Evolutionary conservation across 495 filamentous ascomycete species (phyloP), one percentile per base, ranked within the genome.

Genomic region (Penicillium argentinense): DNA sequence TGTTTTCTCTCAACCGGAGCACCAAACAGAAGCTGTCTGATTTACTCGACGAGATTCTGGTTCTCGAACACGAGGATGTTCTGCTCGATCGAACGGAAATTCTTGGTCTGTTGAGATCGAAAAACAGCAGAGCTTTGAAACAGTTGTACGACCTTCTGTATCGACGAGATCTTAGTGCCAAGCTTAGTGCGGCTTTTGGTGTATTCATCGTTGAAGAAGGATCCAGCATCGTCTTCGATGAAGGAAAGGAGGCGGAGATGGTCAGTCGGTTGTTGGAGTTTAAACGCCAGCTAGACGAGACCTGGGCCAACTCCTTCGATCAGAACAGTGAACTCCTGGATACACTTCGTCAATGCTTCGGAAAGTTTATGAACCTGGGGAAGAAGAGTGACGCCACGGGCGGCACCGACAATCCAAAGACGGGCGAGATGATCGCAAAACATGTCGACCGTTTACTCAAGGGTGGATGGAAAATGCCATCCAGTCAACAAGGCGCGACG

Each of bases 381-480:
- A 86, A 83, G 66, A 84, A 82, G 37, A 74, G 77, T 12, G 73
- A 72, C 16, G 73, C 81, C 13, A 79, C 78, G 2, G 89, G 86
- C 73, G 81, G 82, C 28, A 87, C 88, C 3, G 83, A 88, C 51
- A 95, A 95, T 44, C 86, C 89, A 7, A 96, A 95, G 72, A 88
- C 95, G 6, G 93, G 91, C 23, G 93, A 99, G 69, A 95, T 97
- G 91, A 95, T 97, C 47, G 93, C 93, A 11, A 97, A 96, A 67
- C 90, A 97, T 53, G 90, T 99, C 46, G 91, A 99, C 68, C 73
- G 84, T 64, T 75, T 99, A 7, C 82, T 99, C 11, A 84, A 90
- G 45, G 86, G 88, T 23, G 95, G 93, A 6, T 77, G 88, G 39
- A 97, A 89, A 66, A 80, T 88, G 9, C 80, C 95, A 9, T 48